These are phyloP conservation scores for Microbotryum saponariae DNA, from an alignment of 1,284 basidiomycete species.

Conservation along the genomic window DNA sequence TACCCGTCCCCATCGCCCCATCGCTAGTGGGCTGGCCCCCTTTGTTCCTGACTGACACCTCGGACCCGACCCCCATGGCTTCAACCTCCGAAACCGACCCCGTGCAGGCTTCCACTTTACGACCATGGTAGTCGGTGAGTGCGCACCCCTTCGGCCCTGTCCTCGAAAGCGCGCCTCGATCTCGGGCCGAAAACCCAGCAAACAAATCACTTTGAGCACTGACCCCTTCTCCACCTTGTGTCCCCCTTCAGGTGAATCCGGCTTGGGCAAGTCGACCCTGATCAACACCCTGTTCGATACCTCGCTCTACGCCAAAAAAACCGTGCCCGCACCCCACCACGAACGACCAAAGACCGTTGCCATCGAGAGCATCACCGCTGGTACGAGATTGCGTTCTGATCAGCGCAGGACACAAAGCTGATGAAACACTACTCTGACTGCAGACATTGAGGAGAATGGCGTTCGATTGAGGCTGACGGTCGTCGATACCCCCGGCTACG, in stretches of 20 bases:
- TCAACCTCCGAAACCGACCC: too few relatives aligned
- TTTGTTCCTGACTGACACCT: not conserved
- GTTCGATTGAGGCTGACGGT: conserved; percentile 92
- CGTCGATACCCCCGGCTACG: conserved; percentile 92
- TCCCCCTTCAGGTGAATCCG: conserved; percentile 73
- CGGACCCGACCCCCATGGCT: not conserved
- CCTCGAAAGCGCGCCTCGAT: not conserved
- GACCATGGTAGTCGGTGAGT: conserved; percentile 89
- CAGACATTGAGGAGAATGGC: conserved; percentile 96
- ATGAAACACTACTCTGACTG: not conserved
- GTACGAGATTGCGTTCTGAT: conserved; percentile 47
- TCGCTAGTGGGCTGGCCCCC: too few relatives aligned
- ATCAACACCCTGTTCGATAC: conserved; percentile 98
- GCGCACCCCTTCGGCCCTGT: not conserved
- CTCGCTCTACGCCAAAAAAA: conserved; percentile 78
- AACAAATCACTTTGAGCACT: not conserved
- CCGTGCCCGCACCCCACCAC: conserved; percentile 65
- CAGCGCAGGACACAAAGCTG: too few relatives aligned
- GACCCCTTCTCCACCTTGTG: conserved; percentile 2
- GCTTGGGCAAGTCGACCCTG: conserved; percentile 92
- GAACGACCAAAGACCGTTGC: conserved; percentile 86
- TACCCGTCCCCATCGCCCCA: too few relatives aligned
- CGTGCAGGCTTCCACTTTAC: conserved; percentile 81
- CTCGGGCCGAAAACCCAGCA: not conserved
- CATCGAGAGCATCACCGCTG: conserved; percentile 92